Percentiles rank a stretch among this genome's conserved stretches.
Conservation (phyloP, 2,329 filamentous ascomycete species). For the Corinectria fuckeliana region DNA sequence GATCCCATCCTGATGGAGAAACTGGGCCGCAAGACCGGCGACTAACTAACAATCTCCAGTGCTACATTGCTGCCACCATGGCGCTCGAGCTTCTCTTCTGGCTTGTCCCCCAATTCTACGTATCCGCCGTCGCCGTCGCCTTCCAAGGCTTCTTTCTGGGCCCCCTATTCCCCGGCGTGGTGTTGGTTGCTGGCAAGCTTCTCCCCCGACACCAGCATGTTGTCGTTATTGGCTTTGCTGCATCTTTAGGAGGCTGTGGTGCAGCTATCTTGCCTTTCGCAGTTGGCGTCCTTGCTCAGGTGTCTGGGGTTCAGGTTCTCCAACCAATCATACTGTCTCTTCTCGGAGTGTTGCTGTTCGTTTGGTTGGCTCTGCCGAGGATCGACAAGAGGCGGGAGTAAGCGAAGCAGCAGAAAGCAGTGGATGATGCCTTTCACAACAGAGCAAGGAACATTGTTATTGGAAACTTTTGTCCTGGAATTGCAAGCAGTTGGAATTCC, state of each 20-base stretch:
- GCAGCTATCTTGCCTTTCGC: constrained; percentile 71
- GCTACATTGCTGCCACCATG: constrained; percentile 71
- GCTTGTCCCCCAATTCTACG: constrained; percentile 79
- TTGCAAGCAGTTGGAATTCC: no score
- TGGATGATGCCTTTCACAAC: no score
- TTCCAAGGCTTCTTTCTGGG: constrained; percentile 82
- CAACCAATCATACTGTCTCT: constrained; percentile 63
- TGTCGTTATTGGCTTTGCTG: constrained; percentile 76
- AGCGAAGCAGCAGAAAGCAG: background rate
- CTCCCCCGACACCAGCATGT: constrained; percentile 79
- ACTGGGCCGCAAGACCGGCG: no score
- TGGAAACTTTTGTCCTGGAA: no score
- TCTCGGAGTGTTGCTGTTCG: constrained; percentile 35
- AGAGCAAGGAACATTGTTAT: no score
- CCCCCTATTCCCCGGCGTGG: constrained; percentile 75
- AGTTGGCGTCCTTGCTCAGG: constrained; percentile 69
- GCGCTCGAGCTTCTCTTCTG: constrained; percentile 77
- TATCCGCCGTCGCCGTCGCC: constrained; percentile 73
- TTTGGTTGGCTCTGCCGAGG: background rate
- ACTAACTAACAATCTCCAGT: background rate
- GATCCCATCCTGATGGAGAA: background rate
- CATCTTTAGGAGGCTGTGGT: constrained; percentile 76
- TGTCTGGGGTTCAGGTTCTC: constrained; percentile 60
- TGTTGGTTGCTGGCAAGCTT: constrained; percentile 72
- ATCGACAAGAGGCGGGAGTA: background rate